phyloP scores from a whole-genome alignment of 768 basidiomycete genomes.

The Candolleomyces aberdarensis region DNA sequence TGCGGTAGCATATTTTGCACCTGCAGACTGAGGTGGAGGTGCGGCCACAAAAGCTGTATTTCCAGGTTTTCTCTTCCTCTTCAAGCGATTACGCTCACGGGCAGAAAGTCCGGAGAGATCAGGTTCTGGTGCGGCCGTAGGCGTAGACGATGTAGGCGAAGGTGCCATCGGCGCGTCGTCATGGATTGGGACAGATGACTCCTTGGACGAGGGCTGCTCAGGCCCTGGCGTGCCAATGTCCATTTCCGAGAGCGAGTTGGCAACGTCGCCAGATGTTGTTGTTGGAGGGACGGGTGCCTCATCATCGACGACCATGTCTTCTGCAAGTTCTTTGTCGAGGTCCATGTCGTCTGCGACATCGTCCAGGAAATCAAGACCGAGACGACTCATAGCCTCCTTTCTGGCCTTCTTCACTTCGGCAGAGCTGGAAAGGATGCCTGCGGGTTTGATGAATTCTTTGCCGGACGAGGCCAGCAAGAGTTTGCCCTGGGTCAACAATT shows the following conservation, averaged over 20 bases:
- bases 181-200: constrained; percentile 39
- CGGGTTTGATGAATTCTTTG: constrained; percentile 81
- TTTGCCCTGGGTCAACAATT: constrained; percentile 71
- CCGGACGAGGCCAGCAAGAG: constrained; percentile 90
- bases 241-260: constrained; percentile 27
- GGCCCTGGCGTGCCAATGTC: constrained; percentile 35
- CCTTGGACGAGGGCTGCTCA: constrained; percentile 32
- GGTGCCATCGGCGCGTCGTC: constrained; percentile 47
- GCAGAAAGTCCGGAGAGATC: constrained; percentile 71
- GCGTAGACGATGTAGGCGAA: constrained; percentile 48
- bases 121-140: constrained; percentile 37
- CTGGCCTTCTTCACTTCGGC: constrained; percentile 85
- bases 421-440: constrained; percentile 67
- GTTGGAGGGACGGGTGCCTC: constrained; percentile 24
- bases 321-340: constrained; percentile 76
- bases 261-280: constrained; percentile 32
- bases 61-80: constrained; percentile 90
- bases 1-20: constrained; percentile 60
- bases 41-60: constrained; percentile 80
- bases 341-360: constrained; percentile 81
- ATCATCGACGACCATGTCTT: constrained; percentile 48
- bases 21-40: constrained; percentile 56
- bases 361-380: constrained; percentile 86
- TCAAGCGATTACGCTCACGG: constrained; percentile 89
- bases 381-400: constrained; percentile 82